phyloP scores from a whole-genome alignment of 441 rosid species.

The Breynia disticha region DNA sequence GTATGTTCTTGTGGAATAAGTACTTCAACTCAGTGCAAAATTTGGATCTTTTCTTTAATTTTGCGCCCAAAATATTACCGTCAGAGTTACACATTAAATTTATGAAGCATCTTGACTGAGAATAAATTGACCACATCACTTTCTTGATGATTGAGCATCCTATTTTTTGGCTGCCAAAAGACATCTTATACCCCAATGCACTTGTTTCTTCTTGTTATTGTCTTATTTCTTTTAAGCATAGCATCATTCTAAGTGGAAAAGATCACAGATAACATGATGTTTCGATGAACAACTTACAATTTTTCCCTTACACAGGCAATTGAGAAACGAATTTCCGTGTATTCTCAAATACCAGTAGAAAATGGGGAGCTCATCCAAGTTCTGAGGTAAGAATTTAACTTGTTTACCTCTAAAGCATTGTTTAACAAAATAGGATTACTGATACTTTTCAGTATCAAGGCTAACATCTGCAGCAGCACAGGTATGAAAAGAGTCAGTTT shows the following conservation, averaged over 20 bases:
- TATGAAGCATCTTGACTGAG: too few relatives aligned
- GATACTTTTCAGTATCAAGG: slow-evolving; percentile 32
- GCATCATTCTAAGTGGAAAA: neutral
- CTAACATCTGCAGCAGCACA: slow-evolving; percentile 75
- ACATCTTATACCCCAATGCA: too few relatives aligned
- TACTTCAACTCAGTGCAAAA: too few relatives aligned
- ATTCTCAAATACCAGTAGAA: slow-evolving; percentile 86
- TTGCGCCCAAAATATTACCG: too few relatives aligned
- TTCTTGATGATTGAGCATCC: too few relatives aligned
- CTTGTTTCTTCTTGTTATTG: too few relatives aligned
- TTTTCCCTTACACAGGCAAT: slow-evolving; percentile 45
- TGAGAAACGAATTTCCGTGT: slow-evolving; percentile 85
- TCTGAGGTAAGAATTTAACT: slow-evolving; percentile 50
- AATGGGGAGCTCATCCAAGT: slow-evolving; percentile 95
- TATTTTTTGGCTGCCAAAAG: too few relatives aligned
- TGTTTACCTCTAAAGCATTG: slow-evolving; percentile 14
- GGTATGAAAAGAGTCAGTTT: slow-evolving; percentile 78
- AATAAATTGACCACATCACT: too few relatives aligned
- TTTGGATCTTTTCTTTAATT: too few relatives aligned
- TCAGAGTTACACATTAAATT: too few relatives aligned
- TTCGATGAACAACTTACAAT: slow-evolving; percentile 3
- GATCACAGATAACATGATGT: neutral
- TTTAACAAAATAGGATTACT: slow-evolving; percentile 18
- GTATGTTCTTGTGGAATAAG: too few relatives aligned
- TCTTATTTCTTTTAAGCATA: neutral